Base-by-base conservation (phyloP, 768 basidiomycete species). In the Trametes villosa region DNA sequence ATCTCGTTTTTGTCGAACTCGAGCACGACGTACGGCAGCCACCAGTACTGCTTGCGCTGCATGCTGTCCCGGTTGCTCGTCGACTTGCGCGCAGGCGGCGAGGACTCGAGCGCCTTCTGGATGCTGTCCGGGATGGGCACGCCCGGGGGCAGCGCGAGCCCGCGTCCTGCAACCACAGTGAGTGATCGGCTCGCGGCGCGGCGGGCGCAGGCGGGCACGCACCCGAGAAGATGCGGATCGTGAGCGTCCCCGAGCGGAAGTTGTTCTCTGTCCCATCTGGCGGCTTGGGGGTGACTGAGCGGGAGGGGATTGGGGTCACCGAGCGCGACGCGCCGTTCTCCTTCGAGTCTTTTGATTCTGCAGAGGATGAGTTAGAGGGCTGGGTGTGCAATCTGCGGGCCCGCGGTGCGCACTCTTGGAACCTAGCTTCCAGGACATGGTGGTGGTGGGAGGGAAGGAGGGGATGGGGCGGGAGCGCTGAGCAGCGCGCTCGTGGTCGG, bases 1-100 rank as follows among this genome's bases (percentile, higher is more conserved):
- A 98, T 88, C 74, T 98, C 96, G 75, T 98, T 98, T 82, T 94
- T 94, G 78, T 94, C 92, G 79, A 96, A 96, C 77, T 98, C 96
- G 67, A 99, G 87, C 41, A 98, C 97, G 72, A 98, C 91, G 67
- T 91, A 98, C 29, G 97, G 97, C 34, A 99, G 83, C 94, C 89
- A 90, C 89, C 93, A 94, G 75, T 88, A 90, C 60, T 95, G 93
- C 74, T 88, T 93, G 65, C 97, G 83, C 72, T 96, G 95, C 73
- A 96, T 78, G 70, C 92, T 95, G 68, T 98, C 96, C 45, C 96
- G 84, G 72, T 92, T 89, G 74, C 86, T 88, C 11, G 84, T 82
- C 8, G 85, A 83, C 46, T 78, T 79, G 49, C 86, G 78, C 13
- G 79, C 71, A 9, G 83, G 76, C 4, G 84, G 83, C 7, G 81